Conservation (phyloP, 2,329 filamentous ascomycete genomes). For the Cytospora mali region DNA sequence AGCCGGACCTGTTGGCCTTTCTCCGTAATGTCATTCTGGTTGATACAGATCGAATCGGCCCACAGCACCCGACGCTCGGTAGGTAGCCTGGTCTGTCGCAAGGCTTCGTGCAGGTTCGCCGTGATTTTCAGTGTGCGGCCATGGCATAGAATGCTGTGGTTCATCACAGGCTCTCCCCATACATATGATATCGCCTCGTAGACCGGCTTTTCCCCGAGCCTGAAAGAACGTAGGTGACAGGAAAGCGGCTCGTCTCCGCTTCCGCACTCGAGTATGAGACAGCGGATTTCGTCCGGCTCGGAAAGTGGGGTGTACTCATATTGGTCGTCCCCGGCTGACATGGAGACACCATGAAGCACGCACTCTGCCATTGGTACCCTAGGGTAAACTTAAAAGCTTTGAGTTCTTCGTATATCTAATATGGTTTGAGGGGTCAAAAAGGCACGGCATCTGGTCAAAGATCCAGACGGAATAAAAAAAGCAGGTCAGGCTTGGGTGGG, state of each 20-base stretch:
- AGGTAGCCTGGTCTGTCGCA: neutral
- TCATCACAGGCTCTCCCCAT: neutral
- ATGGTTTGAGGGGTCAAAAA: too few species aligned
- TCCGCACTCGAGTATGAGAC: neutral
- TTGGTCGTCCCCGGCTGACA: neutral
- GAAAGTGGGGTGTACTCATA: neutral
- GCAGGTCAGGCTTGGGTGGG: too few species aligned
- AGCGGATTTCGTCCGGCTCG: neutral
- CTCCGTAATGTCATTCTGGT: neutral
- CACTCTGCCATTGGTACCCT: neutral
- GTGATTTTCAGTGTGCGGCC: slow-evolving; percentile 1
- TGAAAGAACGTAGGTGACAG: neutral
- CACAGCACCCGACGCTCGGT: neutral
- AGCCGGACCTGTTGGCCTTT: neutral
- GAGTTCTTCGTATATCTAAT: too few species aligned
- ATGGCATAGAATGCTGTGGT: neutral
- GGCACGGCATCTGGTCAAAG: too few species aligned
- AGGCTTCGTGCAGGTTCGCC: neutral
- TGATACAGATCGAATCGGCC: slow-evolving; percentile 11
- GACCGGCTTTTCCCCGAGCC: neutral
- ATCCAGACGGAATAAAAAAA: too few species aligned
- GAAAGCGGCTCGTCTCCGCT: neutral
- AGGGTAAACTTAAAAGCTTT: too few species aligned
- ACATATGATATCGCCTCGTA: slow-evolving; percentile 16
- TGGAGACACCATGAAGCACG: neutral